phyloP scores from a whole-genome alignment of 1,139 yeast species.

The Scheffersomyces parashehatae region DNA sequence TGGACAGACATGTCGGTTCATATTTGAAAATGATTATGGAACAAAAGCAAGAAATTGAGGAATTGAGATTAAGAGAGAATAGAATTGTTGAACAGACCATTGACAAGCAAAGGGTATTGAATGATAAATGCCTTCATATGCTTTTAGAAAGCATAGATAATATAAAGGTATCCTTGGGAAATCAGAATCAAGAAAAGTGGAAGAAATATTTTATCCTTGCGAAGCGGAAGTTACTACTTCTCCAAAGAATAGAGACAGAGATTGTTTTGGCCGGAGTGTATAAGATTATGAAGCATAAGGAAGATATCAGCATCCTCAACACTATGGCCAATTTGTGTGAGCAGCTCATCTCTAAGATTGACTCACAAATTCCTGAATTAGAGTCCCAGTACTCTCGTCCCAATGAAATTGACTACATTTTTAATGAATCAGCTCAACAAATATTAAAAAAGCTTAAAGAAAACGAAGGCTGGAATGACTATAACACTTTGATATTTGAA shows the following conservation, averaged over 20 bases:
- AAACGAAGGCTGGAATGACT: constrained; percentile 54
- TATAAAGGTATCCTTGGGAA: constrained; percentile 38
- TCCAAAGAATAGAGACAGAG: constrained; percentile 42
- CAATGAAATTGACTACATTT: constrained; percentile 52
- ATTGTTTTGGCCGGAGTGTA: constrained; percentile 19
- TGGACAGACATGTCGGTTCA: constrained; percentile 85
- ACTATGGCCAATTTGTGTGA: constrained; percentile 22
- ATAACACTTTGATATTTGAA: constrained; percentile 44
- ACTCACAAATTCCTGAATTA: constrained; percentile 47
- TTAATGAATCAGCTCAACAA: constrained; percentile 42
- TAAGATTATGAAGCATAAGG: constrained; percentile 5
- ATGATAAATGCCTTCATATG: constrained; percentile 36
- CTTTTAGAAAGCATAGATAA: constrained; percentile 43
- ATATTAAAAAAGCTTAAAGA: constrained; percentile 48
- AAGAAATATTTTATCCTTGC: constrained; percentile 54
- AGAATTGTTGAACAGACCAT: constrained; percentile 38
- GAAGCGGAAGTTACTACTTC: constrained; percentile 54
- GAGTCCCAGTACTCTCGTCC: constrained; percentile 51
- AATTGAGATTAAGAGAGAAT: constrained; percentile 57
- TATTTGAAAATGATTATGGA: constrained; percentile 84
- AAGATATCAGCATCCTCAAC: neutral
- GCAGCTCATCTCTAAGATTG: constrained; percentile 24
- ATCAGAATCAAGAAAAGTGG: constrained; percentile 46
- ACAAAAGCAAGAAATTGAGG: constrained; percentile 76
- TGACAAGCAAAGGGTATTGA: constrained; percentile 26